Evolutionary conservation across 1,139 yeast species (phyloP).

Genomic region (Saccharomyces pastorianus): DNA sequence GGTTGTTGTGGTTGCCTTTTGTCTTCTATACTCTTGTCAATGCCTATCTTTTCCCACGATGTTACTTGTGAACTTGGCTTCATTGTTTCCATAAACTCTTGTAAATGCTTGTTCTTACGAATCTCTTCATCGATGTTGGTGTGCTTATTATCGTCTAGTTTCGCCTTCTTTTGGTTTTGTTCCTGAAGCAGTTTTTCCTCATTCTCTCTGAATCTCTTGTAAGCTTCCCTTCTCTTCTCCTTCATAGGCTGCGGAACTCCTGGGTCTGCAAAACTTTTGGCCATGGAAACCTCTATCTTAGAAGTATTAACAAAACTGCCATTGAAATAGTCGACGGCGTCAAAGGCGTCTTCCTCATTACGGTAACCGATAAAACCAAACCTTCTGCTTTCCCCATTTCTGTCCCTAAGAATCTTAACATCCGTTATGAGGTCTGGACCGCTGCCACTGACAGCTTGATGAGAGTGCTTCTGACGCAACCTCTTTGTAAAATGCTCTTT

Average conservation of each 20-base stretch:
- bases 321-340: slow-evolving; percentile 70
- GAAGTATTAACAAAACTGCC: slow-evolving; percentile 78
- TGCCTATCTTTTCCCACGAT: slow-evolving; percentile 36
- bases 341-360: slow-evolving; percentile 61
- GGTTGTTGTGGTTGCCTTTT: slow-evolving; percentile 12
- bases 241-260: slow-evolving; percentile 66
- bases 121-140: slow-evolving; percentile 48
- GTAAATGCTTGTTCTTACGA: slow-evolving; percentile 56
- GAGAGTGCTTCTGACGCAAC: slow-evolving; percentile 31
- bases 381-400: slow-evolving; percentile 80
- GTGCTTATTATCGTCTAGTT: slow-evolving; percentile 22
- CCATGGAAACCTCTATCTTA: slow-evolving; percentile 66
- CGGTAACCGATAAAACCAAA: slow-evolving; percentile 91
- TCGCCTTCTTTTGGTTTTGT: slow-evolving; percentile 31
- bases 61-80: slow-evolving; percentile 49
- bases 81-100: slow-evolving; percentile 77
- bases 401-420: slow-evolving; percentile 71
- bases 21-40: slow-evolving; percentile 31
- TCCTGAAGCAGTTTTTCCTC: slow-evolving; percentile 45
- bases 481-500: slow-evolving; percentile 58
- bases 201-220: slow-evolving; percentile 44
- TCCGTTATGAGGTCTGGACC: slow-evolving; percentile 54
- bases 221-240: slow-evolving; percentile 52
- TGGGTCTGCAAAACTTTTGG: slow-evolving; percentile 80
- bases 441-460: slow-evolving; percentile 15